Conservation (phyloP, 2,329 filamentous ascomycete genomes). For the Cercospora nicotianae region DNA sequence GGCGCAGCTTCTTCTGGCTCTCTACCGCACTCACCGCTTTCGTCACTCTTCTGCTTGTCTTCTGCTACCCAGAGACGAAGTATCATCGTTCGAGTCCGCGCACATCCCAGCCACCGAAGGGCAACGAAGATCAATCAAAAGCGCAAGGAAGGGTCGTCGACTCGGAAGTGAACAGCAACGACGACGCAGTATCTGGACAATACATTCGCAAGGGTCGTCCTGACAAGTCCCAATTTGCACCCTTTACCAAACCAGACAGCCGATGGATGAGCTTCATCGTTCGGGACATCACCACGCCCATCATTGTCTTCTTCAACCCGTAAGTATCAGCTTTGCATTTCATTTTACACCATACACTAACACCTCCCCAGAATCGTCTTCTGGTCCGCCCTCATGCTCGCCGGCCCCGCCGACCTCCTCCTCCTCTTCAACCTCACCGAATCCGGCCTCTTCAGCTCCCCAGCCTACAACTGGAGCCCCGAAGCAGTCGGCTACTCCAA, state of each 20-base stretch:
- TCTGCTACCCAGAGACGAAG: constrained; percentile 48
- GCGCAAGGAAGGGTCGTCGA: constrained; percentile 36
- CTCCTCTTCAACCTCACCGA: constrained; percentile 55
- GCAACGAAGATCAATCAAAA: constrained; percentile 23
- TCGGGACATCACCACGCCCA: constrained; percentile 43
- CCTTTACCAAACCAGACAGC: constrained; percentile 41
- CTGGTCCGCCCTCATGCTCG: constrained; percentile 40
- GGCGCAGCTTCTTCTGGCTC: constrained; percentile 52
- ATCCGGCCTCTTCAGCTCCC: constrained; percentile 46
- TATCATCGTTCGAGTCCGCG: constrained; percentile 37
- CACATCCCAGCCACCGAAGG: background rate
- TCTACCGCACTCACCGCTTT: constrained; percentile 44
- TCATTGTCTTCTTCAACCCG: constrained; percentile 49
- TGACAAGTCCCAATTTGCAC: constrained; percentile 42
- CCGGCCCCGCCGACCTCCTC: constrained; percentile 43
- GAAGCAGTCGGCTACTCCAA: constrained; percentile 53
- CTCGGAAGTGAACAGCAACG: constrained; percentile 32
- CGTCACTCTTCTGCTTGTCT: constrained; percentile 42
- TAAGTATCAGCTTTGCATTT: background rate
- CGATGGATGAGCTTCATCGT: constrained; percentile 45
- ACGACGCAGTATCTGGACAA: constrained; percentile 16
- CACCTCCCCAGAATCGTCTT: constrained; percentile 39
- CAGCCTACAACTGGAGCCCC: constrained; percentile 48
- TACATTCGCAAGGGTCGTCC: constrained; percentile 41
- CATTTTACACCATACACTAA: background rate